Conservation (phyloP, 495 filamentous ascomycete species). For the Talaromyces liani region DNA sequence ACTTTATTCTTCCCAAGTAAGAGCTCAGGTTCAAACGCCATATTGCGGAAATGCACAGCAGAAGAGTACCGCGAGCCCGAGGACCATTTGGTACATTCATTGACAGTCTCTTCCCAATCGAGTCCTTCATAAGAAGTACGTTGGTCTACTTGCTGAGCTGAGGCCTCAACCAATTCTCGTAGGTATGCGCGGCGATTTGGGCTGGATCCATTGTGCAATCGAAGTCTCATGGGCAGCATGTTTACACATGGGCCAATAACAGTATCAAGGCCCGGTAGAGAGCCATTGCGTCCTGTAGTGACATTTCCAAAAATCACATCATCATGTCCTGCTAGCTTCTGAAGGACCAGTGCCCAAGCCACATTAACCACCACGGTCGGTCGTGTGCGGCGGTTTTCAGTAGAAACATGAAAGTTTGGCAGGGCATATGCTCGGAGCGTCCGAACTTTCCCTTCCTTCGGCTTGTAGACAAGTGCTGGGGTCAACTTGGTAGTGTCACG, state of each 20-base stretch:
- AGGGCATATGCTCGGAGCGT: slow-evolving; percentile 7
- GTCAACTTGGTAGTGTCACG: slow-evolving; percentile 1
- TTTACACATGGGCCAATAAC: slow-evolving; percentile 40
- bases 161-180: neutral
- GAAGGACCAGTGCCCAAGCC: slow-evolving; percentile 38
- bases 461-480: neutral
- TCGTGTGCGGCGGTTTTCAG: slow-evolving; percentile 16
- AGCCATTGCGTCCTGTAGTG: slow-evolving; percentile 21
- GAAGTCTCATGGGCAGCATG: slow-evolving; percentile 29
- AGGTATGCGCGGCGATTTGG: neutral
- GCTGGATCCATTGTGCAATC: neutral
- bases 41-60: slow-evolving; percentile 5
- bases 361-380: slow-evolving; percentile 27
- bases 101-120: neutral
- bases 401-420: neutral
- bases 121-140: neutral
- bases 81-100: neutral
- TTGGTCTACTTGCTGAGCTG: neutral
- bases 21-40: slow-evolving; percentile 5
- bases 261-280: slow-evolving; percentile 20
- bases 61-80: neutral
- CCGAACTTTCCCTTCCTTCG: slow-evolving; percentile 7
- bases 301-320: slow-evolving; percentile 38
- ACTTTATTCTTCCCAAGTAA: neutral
- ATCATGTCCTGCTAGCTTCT: slow-evolving; percentile 28